Evolutionary conservation across 768 basidiomycete species (phyloP), one percentile per base, ranked within the genome.

Genomic region (Mycena sanguinolenta): DNA sequence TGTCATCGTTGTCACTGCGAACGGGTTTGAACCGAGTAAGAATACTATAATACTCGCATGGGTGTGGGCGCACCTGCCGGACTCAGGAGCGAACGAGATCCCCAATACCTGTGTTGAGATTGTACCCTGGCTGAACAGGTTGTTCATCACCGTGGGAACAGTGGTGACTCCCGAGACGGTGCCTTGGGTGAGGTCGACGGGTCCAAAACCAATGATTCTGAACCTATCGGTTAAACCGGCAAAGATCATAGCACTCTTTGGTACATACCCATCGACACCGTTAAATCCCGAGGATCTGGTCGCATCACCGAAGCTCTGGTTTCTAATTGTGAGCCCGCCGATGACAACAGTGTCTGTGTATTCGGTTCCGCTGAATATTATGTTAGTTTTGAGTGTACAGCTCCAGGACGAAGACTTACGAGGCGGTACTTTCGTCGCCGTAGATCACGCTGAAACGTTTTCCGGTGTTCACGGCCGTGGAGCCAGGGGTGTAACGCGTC

Each of bases 191-290:
- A 65, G 32, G 25, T 57, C 54, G 9, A 46, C 63, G 3, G 63
- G 63, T 25, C 63, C 63, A n/a, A 65, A 57, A 12, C 63, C 63
- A 21, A 65, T 34, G 55, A 65, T 65, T 6, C 62, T 58, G 23
- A 34, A 58, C 32, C n/a, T 39, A 60, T 38, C 36, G 36, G 36
- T 38, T 14, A 38, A 38, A 14, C 36, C 36, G 14, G 36, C 36
- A 7, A 38, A 6, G 36, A 7, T 38, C 36, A n/a, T 14, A 46
- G 19, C 12, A 28, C 38, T 42, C 25, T 42, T 27, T 60, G 59
- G 28, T 27, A 19, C 59, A 21, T 27, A 60, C 61, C 61, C 63
- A 36, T 65, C 63, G 32, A 49, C 44, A 34, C 63, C 63, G 3
- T 42, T 17, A 54, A 65, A 65, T 25, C 63, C 63, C 44, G 54